Evolutionary conservation across 1,284 basidiomycete genomes (phyloP), one percentile per base, ranked within the genome.

Genomic region (Xerocomus minutiporus): DNA sequence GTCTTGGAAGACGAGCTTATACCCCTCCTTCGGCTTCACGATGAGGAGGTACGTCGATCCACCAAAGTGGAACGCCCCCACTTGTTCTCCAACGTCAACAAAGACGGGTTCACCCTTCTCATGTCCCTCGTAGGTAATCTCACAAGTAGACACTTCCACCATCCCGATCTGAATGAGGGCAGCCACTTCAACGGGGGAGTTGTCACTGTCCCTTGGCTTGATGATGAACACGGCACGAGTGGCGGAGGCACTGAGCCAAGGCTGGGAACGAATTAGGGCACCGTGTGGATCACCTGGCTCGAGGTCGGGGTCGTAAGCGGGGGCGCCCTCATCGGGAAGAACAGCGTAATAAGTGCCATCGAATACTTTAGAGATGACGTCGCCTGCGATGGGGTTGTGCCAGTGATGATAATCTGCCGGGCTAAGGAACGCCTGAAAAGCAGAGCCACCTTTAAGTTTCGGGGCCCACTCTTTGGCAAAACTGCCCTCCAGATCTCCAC

Each of bases 341-440:
- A 31, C 65, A 23, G 74, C 76, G 56, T 71, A 83, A 64, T 82
- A 83, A 0, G 80, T 76, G 3, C 83, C 82, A 2, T 36, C 23
- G 7, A 46, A 11, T 4, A 36, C 8, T 2, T 23, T 1, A 25
- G 8, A 3, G 17, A 34, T 25, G 9, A 83, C 68, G 0, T 53
- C 72, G 1, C 81, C 81, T 8, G 69, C 67, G 7, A 84, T 71
- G 8, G 81, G 82, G 28, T 71, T 67, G 59, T 77, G 75, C 80
- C 79, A 83, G 39, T 80, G 77, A 56, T 83, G 81, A 59, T 81
- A 83, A 13, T 72, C 71, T 8, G 13, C 4, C 68, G 53, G 69
- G 28, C 66, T 68, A 48, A 83, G 73, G 69, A 77, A 82, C 0
- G 75, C 78, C 57, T 83, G 82, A 58, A 75, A 81, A 46, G 83